Evolutionary conservation across 768 basidiomycete genomes (phyloP), one percentile per base, ranked within the genome.

Genomic region (Mycena rebaudengoi): DNA sequence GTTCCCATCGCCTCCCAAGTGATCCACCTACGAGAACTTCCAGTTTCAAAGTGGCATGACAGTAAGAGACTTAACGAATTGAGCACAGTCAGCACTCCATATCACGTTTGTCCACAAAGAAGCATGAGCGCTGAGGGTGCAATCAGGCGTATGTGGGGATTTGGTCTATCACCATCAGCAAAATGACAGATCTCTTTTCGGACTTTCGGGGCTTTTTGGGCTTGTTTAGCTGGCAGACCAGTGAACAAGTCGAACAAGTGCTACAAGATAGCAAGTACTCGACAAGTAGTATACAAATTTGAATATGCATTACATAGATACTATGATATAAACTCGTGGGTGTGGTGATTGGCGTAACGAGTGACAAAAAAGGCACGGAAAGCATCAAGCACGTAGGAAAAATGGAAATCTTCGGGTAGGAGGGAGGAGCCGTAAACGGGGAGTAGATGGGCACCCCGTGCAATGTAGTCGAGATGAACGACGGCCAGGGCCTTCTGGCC

Each of bases 371-470:
- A 74, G 0, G 70, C 67, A 18, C 64, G 44, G 18, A 72, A 75
- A 52, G 21, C 43, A 57, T 76, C 59, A 0, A 74, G 64, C 0
- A 71, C 60, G 20, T 73, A 40, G 21, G 58, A 46, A 30, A 51
- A 69, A 18, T 59, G 41, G 29, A 72, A 44, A n/a, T 69, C 48
- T 6, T 30, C 18, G 20, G 66, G 67, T 13, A 71, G 5, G 32
- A 56, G 54, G 0, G 39, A 12, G 12, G 58, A 21, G 11, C 73
- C 72, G 37, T 67, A 74, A 29, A 75, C 41, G 0, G 64, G 67
- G 40, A 77, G 62, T 0, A 79, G 67, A 52, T 80, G 78, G 0
- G 73, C 76, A 1, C 67, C 74, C 5, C 71, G 70, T 23, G 73
- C 57, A 29, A 82, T 75, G 0, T 33, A 65, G 23, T 79, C 57